Percentiles rank a stretch among this genome's conserved stretches.
phyloP scores from a whole-genome alignment of 139 green algal genomes.

The Tetraselmis striata region DNA sequence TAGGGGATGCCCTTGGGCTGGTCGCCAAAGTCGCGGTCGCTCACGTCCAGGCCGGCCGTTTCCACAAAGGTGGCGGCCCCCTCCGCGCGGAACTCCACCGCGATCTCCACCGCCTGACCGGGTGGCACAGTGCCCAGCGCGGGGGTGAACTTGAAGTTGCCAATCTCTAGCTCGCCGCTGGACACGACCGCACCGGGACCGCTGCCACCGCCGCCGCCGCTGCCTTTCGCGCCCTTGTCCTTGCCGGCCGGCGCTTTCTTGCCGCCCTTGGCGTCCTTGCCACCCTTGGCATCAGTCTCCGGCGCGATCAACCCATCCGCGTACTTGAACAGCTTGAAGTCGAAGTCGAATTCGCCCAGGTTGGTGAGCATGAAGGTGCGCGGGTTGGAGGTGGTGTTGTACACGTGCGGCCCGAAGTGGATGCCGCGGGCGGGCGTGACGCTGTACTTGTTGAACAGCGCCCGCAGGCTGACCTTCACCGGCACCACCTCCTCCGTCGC shows the following conservation, averaged over 20 bases:
- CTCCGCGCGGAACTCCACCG: slow-evolving; percentile 57
- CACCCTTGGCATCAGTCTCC: slow-evolving; percentile 5
- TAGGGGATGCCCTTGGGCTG: slow-evolving; percentile 53
- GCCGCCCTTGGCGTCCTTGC: background rate
- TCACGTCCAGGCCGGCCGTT: slow-evolving; percentile 47
- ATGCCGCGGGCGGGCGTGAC: slow-evolving; percentile 65
- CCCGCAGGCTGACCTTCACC: slow-evolving; percentile 30
- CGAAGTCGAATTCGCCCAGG: slow-evolving; percentile 64
- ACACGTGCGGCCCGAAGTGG: slow-evolving; percentile 67
- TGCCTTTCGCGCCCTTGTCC: background rate
- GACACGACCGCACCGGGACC: background rate
- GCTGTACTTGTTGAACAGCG: slow-evolving; percentile 67
- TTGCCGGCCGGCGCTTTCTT: slow-evolving; percentile 1
- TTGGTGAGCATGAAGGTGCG: slow-evolving; percentile 63
- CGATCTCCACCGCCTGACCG: slow-evolving; percentile 38
- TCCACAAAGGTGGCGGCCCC: slow-evolving; percentile 25
- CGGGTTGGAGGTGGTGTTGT: slow-evolving; percentile 61
- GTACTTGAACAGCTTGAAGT: slow-evolving; percentile 39
- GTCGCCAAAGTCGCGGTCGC: slow-evolving; percentile 48
- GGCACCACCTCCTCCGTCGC: slow-evolving; percentile 35
- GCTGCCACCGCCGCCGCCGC: background rate
- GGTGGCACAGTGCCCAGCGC: slow-evolving; percentile 35
- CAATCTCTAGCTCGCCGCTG: slow-evolving; percentile 27
- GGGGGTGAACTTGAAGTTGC: slow-evolving; percentile 56
- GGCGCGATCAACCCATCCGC: background rate